Evolutionary conservation across 768 basidiomycete genomes (phyloP).

Genomic region (Obba rivulosa): DNA sequence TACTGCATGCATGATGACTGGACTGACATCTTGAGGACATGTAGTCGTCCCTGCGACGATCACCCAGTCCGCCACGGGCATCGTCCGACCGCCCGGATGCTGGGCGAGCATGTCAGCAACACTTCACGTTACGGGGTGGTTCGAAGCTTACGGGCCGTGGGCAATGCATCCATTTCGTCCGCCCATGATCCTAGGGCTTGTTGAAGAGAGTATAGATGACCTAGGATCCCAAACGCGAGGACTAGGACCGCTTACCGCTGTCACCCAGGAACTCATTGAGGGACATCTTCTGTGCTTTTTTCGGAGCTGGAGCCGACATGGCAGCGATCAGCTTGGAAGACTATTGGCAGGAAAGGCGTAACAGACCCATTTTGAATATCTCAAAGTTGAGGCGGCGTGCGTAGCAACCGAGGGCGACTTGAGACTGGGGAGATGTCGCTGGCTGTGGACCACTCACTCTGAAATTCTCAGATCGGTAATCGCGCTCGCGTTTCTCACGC

Average conservation of each 20-base stretch:
- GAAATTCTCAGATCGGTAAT: constrained; percentile 15
- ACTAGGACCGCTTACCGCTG: constrained; percentile 47
- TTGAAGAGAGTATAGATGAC: constrained; percentile 8
- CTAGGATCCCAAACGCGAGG: constrained; percentile 7
- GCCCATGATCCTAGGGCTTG: constrained; percentile 93
- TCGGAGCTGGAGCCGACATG: constrained; percentile 58
- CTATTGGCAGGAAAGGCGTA: background rate
- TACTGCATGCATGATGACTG: constrained; percentile 3
- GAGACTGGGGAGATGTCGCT: constrained; percentile 8
- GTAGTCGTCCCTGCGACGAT: constrained; percentile 61
- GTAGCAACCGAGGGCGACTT: background rate
- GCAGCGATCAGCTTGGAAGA: constrained; percentile 5
- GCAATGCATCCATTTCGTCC: constrained; percentile 93
- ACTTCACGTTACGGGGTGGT: constrained; percentile 4
- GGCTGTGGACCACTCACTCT: constrained; percentile 8
- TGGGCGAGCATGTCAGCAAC: constrained; percentile 11
- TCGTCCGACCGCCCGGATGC: constrained; percentile 70
- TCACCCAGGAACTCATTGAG: constrained; percentile 92
- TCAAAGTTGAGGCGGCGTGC: background rate
- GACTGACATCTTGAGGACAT: constrained; percentile 54
- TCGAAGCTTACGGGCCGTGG: constrained; percentile 78
- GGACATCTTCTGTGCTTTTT: constrained; percentile 89
- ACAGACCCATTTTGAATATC: constrained; percentile 28
- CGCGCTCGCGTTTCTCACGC: constrained; percentile 12
- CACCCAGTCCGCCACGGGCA: constrained; percentile 46